A percentile compares a stretch with the other conserved stretches of the same genome.
phyloP scores from a whole-genome alignment of 352 stramenopile species.

The Globisporangium recalcitrans region DNA sequence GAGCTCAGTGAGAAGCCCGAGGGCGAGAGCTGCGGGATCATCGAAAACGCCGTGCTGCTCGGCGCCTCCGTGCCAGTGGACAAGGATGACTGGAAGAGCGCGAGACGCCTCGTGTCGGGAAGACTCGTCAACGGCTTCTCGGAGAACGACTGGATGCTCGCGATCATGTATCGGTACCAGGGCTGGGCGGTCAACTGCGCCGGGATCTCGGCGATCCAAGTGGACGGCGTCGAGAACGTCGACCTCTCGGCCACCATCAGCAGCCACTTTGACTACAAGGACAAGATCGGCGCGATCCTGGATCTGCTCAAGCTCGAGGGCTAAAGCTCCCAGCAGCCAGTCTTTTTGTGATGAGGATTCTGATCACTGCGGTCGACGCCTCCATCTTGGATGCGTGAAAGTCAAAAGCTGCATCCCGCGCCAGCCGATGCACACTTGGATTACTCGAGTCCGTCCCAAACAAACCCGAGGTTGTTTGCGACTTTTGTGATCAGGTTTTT shows the following conservation, averaged over 20 bases:
- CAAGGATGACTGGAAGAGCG: slow-evolving; percentile 61
- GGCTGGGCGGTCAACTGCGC: slow-evolving; percentile 75
- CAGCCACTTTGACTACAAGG: slow-evolving; percentile 86
- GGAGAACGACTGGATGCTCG: slow-evolving; percentile 88
- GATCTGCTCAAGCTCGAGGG: slow-evolving; percentile 64
- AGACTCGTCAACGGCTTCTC: slow-evolving; percentile 90
- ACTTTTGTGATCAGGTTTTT: background rate
- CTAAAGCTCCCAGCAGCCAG: background rate
- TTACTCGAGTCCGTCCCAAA: too few relatives aligned
- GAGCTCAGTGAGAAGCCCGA: slow-evolving; percentile 61
- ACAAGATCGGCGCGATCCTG: slow-evolving; percentile 78
- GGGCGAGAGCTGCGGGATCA: slow-evolving; percentile 54
- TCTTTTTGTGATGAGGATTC: too few relatives aligned
- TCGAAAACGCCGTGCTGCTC: slow-evolving; percentile 87
- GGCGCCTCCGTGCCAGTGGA: slow-evolving; percentile 69
- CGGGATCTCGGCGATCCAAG: slow-evolving; percentile 59
- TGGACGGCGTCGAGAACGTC: slow-evolving; percentile 74
- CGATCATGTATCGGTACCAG: slow-evolving; percentile 88
- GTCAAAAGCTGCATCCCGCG: too few relatives aligned
- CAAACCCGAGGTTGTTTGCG: too few relatives aligned
- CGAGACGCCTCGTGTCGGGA: slow-evolving; percentile 67
- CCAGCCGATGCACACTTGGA: too few relatives aligned
- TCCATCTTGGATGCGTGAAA: too few relatives aligned
- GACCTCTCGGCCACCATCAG: slow-evolving; percentile 73
- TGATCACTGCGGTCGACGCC: too few relatives aligned